A percentile compares a stretch with the other conserved stretches of the same genome.
These are phyloP conservation scores for Hordeum pubiflorum DNA, from an alignment of 202 grass and related monocot species.

Conservation along the genomic window DNA sequence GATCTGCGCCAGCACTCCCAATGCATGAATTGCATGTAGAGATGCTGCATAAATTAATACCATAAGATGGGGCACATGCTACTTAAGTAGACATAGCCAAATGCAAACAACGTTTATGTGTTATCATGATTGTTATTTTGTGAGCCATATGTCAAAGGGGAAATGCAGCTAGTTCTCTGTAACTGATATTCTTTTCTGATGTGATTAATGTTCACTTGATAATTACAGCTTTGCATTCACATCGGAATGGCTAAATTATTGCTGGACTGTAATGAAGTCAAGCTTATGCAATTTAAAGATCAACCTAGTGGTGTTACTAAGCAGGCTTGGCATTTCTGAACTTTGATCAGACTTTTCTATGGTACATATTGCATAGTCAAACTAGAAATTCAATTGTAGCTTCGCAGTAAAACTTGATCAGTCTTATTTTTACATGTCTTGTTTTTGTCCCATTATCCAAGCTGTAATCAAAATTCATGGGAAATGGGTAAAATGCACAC, in stretches of 20 bases:
- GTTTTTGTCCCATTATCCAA: conserved; percentile 8
- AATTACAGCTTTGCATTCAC: not conserved
- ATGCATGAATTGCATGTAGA: conserved; percentile 1
- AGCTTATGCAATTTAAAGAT: not conserved
- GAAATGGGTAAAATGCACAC: conserved; percentile 32
- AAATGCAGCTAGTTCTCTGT: not conserved
- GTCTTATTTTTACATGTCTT: not conserved
- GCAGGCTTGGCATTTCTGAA: not conserved
- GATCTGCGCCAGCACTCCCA: not conserved
- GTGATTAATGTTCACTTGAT: not conserved
- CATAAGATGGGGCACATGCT: not conserved
- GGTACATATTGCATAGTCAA: not conserved
- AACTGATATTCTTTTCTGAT: not conserved
- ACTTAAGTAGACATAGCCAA: not conserved
- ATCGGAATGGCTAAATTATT: not conserved
- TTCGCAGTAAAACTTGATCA: not conserved
- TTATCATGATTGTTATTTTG: not conserved
- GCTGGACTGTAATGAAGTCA: not conserved
- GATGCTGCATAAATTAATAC: not conserved
- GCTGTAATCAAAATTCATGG: conserved; percentile 3
- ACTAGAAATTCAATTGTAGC: not conserved
- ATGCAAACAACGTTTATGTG: not conserved
- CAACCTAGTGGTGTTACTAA: not conserved
- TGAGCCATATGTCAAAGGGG: not conserved
- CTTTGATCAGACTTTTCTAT: not conserved